Evolutionary conservation across 805 yeast species (phyloP).

Genomic region (Ogataea saltuana): DNA sequence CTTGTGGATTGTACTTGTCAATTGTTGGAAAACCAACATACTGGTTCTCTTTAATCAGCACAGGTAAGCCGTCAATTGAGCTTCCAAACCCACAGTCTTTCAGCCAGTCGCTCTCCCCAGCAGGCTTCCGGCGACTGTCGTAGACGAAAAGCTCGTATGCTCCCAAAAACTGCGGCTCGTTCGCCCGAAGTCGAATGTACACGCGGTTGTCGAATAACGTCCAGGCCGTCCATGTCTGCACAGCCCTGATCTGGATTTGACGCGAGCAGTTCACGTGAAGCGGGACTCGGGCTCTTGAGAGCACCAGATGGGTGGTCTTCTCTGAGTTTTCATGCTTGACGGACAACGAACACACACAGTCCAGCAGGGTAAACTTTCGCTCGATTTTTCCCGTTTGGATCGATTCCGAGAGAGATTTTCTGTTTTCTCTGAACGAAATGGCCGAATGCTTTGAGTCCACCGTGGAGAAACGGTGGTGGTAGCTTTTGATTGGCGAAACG

Average conservation of each 20-base stretch:
- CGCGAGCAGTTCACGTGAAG: neutral
- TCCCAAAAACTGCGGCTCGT: neutral
- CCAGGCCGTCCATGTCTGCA: conserved; percentile 15
- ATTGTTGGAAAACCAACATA: conserved; percentile 8
- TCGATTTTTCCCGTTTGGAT: neutral
- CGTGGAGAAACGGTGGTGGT: conserved; percentile 27
- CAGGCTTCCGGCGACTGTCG: conserved; percentile 3
- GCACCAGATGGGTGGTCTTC: neutral
- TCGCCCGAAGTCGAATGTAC: conserved; percentile 11
- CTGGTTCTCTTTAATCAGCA: conserved; percentile 1
- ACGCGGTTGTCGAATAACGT: conserved; percentile 14
- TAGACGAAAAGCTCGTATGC: conserved; percentile 7
- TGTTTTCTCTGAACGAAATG: neutral
- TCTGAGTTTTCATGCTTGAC: neutral
- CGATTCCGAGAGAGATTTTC: conserved; percentile 13
- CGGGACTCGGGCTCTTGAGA: conserved; percentile 14
- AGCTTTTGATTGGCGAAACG: conserved; percentile 26
- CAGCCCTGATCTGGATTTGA: neutral
- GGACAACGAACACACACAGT: conserved; percentile 11
- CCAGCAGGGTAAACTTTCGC: conserved; percentile 13
- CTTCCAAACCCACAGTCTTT: conserved; percentile 2
- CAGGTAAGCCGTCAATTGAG: conserved; percentile 10
- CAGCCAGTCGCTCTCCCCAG: conserved; percentile 7
- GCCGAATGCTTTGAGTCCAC: conserved; percentile 23
- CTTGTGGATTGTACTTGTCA: neutral